A percentile compares a stretch with the other conserved stretches of the same genome.
Evolutionary conservation across 129 eudicot species (phyloP).

Genomic region (Smallanthus sonchifolius): DNA sequence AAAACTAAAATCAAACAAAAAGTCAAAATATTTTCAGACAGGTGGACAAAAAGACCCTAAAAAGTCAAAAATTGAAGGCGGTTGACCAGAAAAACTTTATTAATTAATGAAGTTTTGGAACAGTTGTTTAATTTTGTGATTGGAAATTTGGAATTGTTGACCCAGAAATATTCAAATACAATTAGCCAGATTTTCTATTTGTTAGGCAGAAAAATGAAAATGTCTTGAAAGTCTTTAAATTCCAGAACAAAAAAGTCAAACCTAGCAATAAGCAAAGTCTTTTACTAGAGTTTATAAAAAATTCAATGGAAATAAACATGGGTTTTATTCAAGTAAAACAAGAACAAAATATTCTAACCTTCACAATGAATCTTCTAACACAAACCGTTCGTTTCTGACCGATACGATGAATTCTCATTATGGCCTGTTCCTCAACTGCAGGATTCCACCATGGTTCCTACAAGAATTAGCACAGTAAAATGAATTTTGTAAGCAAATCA

Average conservation of each 20-base stretch:
- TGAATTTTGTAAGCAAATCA: neutral
- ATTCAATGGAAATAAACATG: neutral
- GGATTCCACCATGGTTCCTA: conserved; percentile 99
- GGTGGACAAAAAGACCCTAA: neutral
- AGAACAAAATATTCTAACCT: conserved; percentile 32
- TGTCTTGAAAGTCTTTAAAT: conserved; percentile 8
- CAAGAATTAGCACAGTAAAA: neutral
- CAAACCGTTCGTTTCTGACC: conserved; percentile 83
- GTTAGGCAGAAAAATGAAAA: conserved; percentile 12
- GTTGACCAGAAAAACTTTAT: neutral
- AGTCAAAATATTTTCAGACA: neutral
- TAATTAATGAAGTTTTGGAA: neutral
- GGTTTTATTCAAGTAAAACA: neutral
- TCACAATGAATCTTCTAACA: conserved; percentile 83
- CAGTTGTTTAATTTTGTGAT: conserved; percentile 10
- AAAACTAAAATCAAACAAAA: conserved; percentile 6
- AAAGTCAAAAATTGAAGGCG: neutral
- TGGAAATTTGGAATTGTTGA: neutral
- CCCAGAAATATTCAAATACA: conserved; percentile 8
- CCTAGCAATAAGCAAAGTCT: neutral
- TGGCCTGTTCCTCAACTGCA: conserved; percentile 93
- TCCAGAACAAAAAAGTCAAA: conserved; percentile 15
- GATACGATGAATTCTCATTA: conserved; percentile 86
- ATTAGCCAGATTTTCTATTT: neutral
- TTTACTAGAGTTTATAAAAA: neutral